These are phyloP conservation scores for Termitomyces sp. DNA, from an alignment of 768 basidiomycete species.

Conservation along the genomic window DNA sequence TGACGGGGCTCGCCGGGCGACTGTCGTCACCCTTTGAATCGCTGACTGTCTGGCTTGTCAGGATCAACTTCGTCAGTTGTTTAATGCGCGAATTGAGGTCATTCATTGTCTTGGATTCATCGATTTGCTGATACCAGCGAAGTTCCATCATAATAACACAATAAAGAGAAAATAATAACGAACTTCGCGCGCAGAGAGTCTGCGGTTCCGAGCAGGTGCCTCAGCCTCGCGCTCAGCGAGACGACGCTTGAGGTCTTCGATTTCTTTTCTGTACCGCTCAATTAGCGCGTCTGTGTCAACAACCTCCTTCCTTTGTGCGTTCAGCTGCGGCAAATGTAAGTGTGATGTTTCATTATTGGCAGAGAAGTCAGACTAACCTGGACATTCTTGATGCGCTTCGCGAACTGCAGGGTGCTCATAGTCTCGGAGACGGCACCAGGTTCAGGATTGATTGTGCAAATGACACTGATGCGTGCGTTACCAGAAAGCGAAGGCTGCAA, in stretches of 20 bases:
- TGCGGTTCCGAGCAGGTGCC: constrained; percentile 41
- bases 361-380: constrained; percentile 38
- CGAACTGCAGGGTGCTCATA: constrained; percentile 86
- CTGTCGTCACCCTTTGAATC: constrained; percentile 65
- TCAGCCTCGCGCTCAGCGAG: constrained; percentile 68
- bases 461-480: constrained; percentile 92
- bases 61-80: constrained; percentile 77
- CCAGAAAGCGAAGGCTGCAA: constrained; percentile 94
- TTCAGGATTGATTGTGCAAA: constrained; percentile 94
- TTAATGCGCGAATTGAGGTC: constrained; percentile 77
- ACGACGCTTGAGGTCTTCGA: constrained; percentile 79
- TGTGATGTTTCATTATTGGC: background rate
- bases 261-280: constrained; percentile 91
- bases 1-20: constrained; percentile 76
- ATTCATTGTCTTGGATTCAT: constrained; percentile 80
- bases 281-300: constrained; percentile 92
- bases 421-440: constrained; percentile 74
- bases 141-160: background rate
- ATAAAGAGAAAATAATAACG: constrained; percentile 7
- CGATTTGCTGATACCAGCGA: constrained; percentile 53
- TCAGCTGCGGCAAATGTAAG: constrained; percentile 37
- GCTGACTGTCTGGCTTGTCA: constrained; percentile 82
- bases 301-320: constrained; percentile 90
- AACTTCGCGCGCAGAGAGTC: constrained; percentile 50
- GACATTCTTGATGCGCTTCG: constrained; percentile 87